Evolutionary conservation across 169 alveolate genomes (phyloP).

Genomic region (Cryptosporidium ubiquitum): DNA sequence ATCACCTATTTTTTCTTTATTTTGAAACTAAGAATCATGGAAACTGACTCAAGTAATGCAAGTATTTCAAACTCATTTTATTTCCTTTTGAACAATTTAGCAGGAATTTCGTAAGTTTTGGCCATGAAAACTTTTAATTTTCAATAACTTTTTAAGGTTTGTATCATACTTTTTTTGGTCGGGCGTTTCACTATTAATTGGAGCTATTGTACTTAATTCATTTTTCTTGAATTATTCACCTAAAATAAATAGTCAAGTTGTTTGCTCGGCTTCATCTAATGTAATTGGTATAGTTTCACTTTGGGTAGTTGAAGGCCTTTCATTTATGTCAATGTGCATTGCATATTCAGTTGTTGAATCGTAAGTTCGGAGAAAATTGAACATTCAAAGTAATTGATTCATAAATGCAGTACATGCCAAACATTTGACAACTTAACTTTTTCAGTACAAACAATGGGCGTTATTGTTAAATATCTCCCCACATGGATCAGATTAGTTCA

Average conservation of each 20-base stretch:
- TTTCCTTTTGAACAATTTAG: constrained; percentile 43
- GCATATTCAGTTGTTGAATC: constrained; percentile 72
- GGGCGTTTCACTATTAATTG: constrained; percentile 74
- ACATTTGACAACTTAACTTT: constrained; percentile 68
- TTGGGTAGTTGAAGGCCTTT: constrained; percentile 77
- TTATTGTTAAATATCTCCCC: constrained; percentile 76
- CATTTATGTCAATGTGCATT: constrained; percentile 56
- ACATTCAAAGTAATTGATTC: neutral
- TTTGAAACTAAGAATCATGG: neutral
- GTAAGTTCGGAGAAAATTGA: constrained; percentile 14
- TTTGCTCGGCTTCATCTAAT: constrained; percentile 74
- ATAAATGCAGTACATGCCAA: constrained; percentile 27
- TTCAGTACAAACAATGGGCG: constrained; percentile 70
- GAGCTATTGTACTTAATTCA: constrained; percentile 73
- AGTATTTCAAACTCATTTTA: constrained; percentile 32
- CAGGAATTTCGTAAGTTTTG: constrained; percentile 64
- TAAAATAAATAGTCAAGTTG: constrained; percentile 66
- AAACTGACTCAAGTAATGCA: constrained; percentile 7
- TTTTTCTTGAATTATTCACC: constrained; percentile 76
- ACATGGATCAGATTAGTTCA: constrained; percentile 77
- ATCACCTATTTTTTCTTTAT: neutral
- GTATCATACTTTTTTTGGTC: constrained; percentile 80
- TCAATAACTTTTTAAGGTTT: constrained; percentile 26
- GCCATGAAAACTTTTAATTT: neutral
- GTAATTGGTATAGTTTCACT: constrained; percentile 63